Percentiles rank a stretch among this genome's conserved stretches.
Evolutionary conservation across 2,329 filamentous ascomycete genomes (phyloP).

Genomic region (Colletotrichum nymphaeae): DNA sequence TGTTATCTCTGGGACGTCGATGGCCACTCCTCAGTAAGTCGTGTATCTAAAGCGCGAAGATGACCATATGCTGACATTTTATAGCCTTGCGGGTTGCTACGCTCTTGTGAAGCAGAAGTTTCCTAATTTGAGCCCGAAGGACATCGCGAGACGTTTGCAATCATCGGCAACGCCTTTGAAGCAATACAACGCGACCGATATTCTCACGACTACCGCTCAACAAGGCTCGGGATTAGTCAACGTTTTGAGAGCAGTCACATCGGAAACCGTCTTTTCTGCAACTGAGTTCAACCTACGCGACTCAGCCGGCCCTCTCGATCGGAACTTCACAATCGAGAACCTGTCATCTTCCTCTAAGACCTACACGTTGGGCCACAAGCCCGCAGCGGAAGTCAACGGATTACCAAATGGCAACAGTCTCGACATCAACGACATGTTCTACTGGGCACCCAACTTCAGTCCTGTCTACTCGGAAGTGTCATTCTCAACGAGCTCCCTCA

Average conservation of each 20-base stretch:
- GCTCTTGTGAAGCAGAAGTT: conserved; percentile 23
- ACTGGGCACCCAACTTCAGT: conserved; percentile 21
- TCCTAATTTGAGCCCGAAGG: not conserved
- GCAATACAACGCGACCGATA: not conserved
- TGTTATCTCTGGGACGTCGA: conserved; percentile 30
- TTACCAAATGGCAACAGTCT: conserved; percentile 5
- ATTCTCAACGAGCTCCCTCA: conserved; percentile 3
- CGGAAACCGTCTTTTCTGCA: conserved; percentile 11
- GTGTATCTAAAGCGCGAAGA: no score
- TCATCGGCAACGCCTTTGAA: conserved; percentile 17
- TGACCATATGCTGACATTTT: not conserved
- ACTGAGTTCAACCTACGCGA: conserved; percentile 27
- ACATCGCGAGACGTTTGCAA: conserved; percentile 21
- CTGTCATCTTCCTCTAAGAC: conserved; percentile 13
- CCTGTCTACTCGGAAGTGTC: conserved; percentile 6
- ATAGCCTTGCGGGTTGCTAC: conserved; percentile 24
- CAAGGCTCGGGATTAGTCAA: conserved; percentile 28
- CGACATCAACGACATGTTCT: conserved; percentile 24
- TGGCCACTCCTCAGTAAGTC: conserved; percentile 29
- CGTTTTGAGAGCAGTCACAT: conserved; percentile 4
- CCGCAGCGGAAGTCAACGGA: conserved; percentile 14
- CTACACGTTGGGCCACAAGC: conserved; percentile 17
- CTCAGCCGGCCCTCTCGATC: not conserved
- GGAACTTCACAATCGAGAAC: conserved; percentile 26
- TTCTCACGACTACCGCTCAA: conserved; percentile 19